These are phyloP conservation scores for Penicillium sp. DNA, from an alignment of 2,329 filamentous ascomycete genomes.

Conservation along the genomic window DNA sequence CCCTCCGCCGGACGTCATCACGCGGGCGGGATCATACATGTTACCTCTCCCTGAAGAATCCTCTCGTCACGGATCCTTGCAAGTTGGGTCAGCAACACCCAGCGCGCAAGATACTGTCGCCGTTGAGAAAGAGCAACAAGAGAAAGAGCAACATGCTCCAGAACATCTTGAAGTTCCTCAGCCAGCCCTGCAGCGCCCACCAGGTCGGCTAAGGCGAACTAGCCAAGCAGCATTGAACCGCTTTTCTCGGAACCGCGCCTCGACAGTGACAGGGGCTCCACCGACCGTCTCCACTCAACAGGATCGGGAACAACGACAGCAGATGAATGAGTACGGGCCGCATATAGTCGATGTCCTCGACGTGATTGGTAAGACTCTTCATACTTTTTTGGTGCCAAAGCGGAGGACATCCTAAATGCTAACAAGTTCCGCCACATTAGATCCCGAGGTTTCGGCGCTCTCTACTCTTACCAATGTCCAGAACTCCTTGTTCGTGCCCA, in stretches of 20 bases:
- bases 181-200: conserved; percentile 13
- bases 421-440: conserved; percentile 41
- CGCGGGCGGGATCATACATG: conserved; percentile 24
- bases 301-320: conserved; percentile 1
- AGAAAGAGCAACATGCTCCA: background rate
- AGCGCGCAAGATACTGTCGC: conserved; percentile 2
- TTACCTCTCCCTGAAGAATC: conserved; percentile 32
- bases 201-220: conserved; percentile 28
- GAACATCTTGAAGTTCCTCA: conserved; percentile 15
- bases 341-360: conserved; percentile 63
- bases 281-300: conserved; percentile 12
- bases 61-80: conserved; percentile 16
- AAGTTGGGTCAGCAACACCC: background rate
- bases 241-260: conserved; percentile 32
- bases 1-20: conserved; percentile 17
- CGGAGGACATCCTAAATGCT: too few relatives aligned
- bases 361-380: conserved; percentile 56
- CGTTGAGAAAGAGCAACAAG: conserved; percentile 3
- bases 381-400: too few relatives aligned
- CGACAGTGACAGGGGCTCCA: conserved; percentile 24
- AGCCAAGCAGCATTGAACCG: conserved; percentile 30
- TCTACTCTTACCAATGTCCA: conserved; percentile 84
- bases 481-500: conserved; percentile 80
- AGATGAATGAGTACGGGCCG: conserved; percentile 50
- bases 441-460: conserved; percentile 75